Percentiles rank a stretch among this genome's conserved stretches.
Conservation (phyloP, 179 eudicot species). For the Vitellaria paradoxa region DNA sequence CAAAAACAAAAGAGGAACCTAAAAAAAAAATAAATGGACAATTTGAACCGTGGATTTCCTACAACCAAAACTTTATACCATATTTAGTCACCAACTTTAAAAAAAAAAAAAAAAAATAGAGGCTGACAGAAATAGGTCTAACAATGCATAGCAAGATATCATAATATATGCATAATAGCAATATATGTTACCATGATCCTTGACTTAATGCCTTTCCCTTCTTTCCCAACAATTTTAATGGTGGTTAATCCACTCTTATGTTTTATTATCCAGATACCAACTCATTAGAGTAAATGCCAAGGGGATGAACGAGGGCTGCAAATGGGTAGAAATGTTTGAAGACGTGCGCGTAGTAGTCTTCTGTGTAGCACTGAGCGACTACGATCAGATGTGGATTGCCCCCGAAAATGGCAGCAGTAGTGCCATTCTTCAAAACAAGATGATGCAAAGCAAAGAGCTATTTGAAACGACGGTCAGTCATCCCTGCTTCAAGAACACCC, state of each 20-base stretch:
- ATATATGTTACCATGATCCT: neutral
- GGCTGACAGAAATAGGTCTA: no score
- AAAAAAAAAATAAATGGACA: no score
- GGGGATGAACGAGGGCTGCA: constrained; percentile 91
- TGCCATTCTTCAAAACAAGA: constrained; percentile 60
- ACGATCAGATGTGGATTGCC: constrained; percentile 62
- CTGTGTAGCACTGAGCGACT: constrained; percentile 83
- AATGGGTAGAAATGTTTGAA: constrained; percentile 99
- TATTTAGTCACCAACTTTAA: no score
- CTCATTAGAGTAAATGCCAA: constrained; percentile 84
- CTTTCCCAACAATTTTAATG: neutral
- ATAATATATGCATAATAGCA: neutral
- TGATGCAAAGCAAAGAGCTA: constrained; percentile 79
- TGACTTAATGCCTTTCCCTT: neutral
- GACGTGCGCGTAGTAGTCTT: constrained; percentile 86
- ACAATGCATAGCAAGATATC: no score
- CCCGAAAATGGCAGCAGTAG: constrained; percentile 40
- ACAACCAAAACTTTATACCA: no score
- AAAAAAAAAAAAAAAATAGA: no score
- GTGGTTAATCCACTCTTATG: neutral
- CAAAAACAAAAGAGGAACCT: no score
- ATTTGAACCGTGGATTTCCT: no score
- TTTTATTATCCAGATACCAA: constrained; percentile 54
- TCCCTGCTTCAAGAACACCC: constrained; percentile 82
- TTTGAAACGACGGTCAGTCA: constrained; percentile 72